Conservation (phyloP, 1,284 basidiomycete genomes). For the Afroboletus lepidellus region DNA sequence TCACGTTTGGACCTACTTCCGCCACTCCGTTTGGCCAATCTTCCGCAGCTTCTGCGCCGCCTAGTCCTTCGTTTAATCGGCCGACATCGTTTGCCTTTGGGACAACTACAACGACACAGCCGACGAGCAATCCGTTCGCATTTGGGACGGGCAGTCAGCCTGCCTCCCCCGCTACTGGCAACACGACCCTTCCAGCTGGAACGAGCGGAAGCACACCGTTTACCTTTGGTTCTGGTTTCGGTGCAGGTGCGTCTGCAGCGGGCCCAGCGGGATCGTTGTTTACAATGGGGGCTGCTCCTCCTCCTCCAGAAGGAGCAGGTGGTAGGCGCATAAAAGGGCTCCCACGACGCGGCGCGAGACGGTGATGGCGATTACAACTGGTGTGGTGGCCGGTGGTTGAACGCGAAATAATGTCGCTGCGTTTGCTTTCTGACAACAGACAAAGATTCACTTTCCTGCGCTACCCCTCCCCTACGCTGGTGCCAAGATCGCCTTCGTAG, state of each 20-base stretch:
- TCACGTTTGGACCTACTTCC: constrained; percentile 44
- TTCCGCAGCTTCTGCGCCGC: constrained; percentile 45
- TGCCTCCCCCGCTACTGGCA: constrained; percentile 51
- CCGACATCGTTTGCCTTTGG: constrained; percentile 39
- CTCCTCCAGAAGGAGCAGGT: constrained; percentile 34
- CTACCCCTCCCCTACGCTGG: constrained; percentile 17
- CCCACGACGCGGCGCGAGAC: constrained; percentile 41
- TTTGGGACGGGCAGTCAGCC: constrained; percentile 46
- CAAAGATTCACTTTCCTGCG: constrained; percentile 11
- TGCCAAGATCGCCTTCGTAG: constrained; percentile 24
- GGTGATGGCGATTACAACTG: constrained; percentile 15
- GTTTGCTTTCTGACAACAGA: constrained; percentile 13
- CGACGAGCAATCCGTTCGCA: constrained; percentile 24
- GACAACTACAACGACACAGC: constrained; percentile 31
- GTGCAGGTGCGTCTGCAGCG: constrained; percentile 34
- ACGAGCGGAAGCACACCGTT: constrained; percentile 44
- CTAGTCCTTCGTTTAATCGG: constrained; percentile 52
- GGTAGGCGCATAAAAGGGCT: constrained; percentile 52
- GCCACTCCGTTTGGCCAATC: constrained; percentile 46
- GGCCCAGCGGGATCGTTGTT: constrained; percentile 44
- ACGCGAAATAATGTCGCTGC: constrained; percentile 6
- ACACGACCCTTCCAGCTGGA: constrained; percentile 35
- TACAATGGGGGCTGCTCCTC: constrained; percentile 55
- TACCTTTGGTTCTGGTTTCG: constrained; percentile 38
- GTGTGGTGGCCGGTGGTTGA: constrained; percentile 15